Evolutionary conservation across 495 filamentous ascomycete species (phyloP), one percentile per base, ranked within the genome.

Genomic region (Penicillium cinerascens): DNA sequence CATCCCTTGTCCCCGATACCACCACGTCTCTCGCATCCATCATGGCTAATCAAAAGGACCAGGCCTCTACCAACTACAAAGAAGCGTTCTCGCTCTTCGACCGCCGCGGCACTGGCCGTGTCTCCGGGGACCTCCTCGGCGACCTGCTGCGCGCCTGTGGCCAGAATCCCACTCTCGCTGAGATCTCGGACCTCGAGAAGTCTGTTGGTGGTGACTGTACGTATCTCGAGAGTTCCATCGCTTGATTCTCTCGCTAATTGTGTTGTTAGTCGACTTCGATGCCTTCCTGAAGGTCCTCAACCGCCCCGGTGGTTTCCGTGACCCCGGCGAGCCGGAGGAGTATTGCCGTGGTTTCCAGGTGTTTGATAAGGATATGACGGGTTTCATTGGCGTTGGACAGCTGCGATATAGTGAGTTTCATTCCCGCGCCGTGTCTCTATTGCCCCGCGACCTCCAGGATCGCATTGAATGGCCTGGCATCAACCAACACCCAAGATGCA

Each of bases 51-150:
- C 64, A 64, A 45, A 33, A 66, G 52, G 72, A 76, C 17, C 84
- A 96, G 92, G 90, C 92, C 76, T 92, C 89, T 48, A 97, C 93
- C 69, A 97, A 98, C 84, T 98, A 97, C 89, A 97, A 97, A 80
- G 93, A 98, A 86, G 93, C 93, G 55, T 98, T 98, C 79, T 89
- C 91, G 44, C 89, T 98, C 65, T 98, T 97, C 80, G 93, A 98
- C 78, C 96, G 96, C 82, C 91, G 93, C 63, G 93, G 95, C 63
- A 92, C 87, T 65, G 89, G 89, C 56, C 91, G 88, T 53, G 93
- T 97, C 60, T 69, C 87, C 9, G 79, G 89, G 68, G 87, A 92
- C 50, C 87, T 85, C 47, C 83, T 98, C 16, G 93, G 93, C 26
- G 95, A 98, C 65, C 82, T 98, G 29, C 83, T 98, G 35, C 87